Percentiles rank a stretch among this genome's conserved stretches.
These are phyloP conservation scores for Pythium folliculosum DNA, from an alignment of 352 stramenopile genomes.

Conservation along the genomic window DNA sequence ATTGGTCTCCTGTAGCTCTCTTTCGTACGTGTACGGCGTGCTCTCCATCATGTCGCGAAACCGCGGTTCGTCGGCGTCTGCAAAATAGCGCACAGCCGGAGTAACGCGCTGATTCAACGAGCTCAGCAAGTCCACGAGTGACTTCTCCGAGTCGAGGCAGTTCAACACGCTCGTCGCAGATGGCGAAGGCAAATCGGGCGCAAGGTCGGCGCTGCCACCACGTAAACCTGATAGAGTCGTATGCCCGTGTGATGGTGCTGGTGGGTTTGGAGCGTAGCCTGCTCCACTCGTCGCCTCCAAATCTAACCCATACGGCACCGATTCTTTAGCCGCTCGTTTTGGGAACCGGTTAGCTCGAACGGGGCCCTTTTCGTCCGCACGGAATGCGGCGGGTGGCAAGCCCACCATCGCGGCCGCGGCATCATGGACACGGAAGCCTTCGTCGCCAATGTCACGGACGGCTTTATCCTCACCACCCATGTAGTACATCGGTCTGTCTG, in stretches of 20 bases:
- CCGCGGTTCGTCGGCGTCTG: conserved; percentile 18
- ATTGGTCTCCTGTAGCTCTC: not conserved
- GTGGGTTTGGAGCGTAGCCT: not conserved
- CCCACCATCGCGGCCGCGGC: not conserved
- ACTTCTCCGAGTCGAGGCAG: conserved; percentile 71
- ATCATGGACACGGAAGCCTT: not conserved
- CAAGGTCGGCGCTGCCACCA: conserved; percentile 3
- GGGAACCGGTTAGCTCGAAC: conserved; percentile 13
- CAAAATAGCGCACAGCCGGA: conserved; percentile 25
- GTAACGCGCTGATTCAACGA: conserved; percentile 56
- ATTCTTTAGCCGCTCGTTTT: conserved; percentile 63
- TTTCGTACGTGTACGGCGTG: not conserved
- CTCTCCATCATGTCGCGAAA: conserved; percentile 12
- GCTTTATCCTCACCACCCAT: conserved; percentile 16
- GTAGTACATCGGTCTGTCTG: conserved; percentile 5
- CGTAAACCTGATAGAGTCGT: not conserved
- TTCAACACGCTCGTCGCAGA: conserved; percentile 61
- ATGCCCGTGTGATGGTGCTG: not conserved
- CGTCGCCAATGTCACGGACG: not conserved
- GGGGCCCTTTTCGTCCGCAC: conserved; percentile 16
- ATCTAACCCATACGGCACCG: conserved; percentile 8
- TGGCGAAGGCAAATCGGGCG: conserved; percentile 36
- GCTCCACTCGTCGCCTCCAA: not conserved
- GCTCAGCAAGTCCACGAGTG: conserved; percentile 58
- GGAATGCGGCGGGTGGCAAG: not conserved